A percentile compares a stretch with the other conserved stretches of the same genome.
These are phyloP conservation scores for Leccinum griseonigrum DNA, from an alignment of 1,284 basidiomycete species.

Conservation along the genomic window DNA sequence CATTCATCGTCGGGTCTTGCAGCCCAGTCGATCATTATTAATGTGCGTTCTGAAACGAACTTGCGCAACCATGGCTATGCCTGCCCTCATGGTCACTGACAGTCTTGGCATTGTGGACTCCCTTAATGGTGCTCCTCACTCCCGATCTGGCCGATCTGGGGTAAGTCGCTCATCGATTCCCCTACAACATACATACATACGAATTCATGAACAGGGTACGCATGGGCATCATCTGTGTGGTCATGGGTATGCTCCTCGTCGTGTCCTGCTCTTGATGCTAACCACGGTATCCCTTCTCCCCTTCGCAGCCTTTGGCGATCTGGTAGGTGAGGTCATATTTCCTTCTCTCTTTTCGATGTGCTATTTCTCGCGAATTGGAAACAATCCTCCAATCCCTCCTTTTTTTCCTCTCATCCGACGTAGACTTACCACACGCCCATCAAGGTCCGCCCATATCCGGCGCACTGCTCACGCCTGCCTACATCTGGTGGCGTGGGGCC, in stretches of 20 bases:
- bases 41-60: neutral
- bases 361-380: neutral
- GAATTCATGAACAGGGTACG: conserved; percentile 21
- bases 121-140: conserved; percentile 23
- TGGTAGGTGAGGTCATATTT: conserved; percentile 22
- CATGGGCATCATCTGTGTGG: conserved; percentile 29
- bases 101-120: conserved; percentile 28
- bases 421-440: neutral
- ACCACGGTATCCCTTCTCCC: neutral
- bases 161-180: conserved; percentile 9
- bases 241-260: conserved; percentile 24
- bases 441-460: conserved; percentile 33
- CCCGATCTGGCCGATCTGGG: conserved; percentile 32
- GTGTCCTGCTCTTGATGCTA: neutral
- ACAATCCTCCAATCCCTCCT: neutral
- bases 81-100: neutral
- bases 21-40: neutral
- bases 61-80: conserved; percentile 5
- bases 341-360: neutral
- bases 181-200: neutral
- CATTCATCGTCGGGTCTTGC: neutral
- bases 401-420: neutral
- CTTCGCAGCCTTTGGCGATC: conserved; percentile 26
- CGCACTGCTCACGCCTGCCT: conserved; percentile 25
- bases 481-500: conserved; percentile 32